Conservation (phyloP, 2,329 filamentous ascomycete genomes). For the Calonectria ilicicola region DNA sequence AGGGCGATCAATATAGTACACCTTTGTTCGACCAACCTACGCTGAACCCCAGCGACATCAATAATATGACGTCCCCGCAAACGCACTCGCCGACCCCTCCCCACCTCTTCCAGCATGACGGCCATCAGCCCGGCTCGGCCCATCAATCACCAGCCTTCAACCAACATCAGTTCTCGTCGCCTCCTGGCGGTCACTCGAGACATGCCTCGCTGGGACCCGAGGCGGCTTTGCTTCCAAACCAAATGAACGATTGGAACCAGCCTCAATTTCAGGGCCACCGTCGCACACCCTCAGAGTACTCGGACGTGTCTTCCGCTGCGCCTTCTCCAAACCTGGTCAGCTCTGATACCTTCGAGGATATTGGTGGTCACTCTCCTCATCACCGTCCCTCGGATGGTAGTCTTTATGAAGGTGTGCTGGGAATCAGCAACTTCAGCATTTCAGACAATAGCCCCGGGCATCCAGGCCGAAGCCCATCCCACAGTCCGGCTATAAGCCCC, state of each 20-base stretch:
- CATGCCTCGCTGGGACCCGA: conserved; percentile 69
- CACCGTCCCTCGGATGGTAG: conserved; percentile 78
- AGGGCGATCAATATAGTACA: conserved; percentile 69
- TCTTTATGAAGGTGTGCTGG: conserved; percentile 82
- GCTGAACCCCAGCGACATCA: conserved; percentile 60
- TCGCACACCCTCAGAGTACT: conserved; percentile 89
- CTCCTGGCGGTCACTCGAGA: conserved; percentile 63
- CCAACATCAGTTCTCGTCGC: conserved; percentile 67
- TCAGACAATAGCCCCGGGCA: conserved; percentile 77
- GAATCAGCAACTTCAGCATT: conserved; percentile 84
- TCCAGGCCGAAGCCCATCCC: conserved; percentile 84
- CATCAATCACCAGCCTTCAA: conserved; percentile 70
- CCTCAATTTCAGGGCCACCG: conserved; percentile 83
- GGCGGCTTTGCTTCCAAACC: conserved; percentile 66
- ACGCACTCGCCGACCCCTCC: conserved; percentile 68
- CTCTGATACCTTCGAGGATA: conserved; percentile 82
- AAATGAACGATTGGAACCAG: conserved; percentile 65
- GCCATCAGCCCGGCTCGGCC: conserved; percentile 59
- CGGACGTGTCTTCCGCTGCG: conserved; percentile 87
- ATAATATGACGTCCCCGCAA: conserved; percentile 67
- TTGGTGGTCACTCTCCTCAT: conserved; percentile 82
- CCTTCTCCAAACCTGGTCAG: conserved; percentile 85
- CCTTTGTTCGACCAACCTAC: conserved; percentile 68
- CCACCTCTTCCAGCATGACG: conserved; percentile 64
- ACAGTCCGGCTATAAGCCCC: conserved; percentile 76